These are phyloP conservation scores for Fusarium dimerum DNA, from an alignment of 2,329 filamentous ascomycete species.

Conservation along the genomic window DNA sequence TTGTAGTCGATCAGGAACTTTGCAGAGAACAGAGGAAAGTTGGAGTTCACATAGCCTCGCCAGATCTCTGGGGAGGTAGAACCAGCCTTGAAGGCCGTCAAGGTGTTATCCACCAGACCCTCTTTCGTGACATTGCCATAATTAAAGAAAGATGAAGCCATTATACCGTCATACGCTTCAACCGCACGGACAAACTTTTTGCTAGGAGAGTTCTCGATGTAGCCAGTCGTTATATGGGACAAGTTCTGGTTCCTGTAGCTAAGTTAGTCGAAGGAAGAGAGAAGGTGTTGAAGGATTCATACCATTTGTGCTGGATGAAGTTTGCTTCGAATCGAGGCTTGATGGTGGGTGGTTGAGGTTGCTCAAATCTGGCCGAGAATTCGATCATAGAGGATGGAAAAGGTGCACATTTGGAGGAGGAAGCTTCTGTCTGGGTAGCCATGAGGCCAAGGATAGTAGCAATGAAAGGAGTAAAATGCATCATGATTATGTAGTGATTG, in stretches of 20 bases:
- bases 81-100: constrained; percentile 29
- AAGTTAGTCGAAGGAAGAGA: background rate
- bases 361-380: constrained; percentile 34
- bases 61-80: constrained; percentile 24
- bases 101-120: constrained; percentile 38
- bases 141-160: constrained; percentile 37
- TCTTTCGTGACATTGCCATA: constrained; percentile 36
- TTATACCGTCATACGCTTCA: constrained; percentile 30
- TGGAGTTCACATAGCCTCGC: constrained; percentile 39
- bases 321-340: constrained; percentile 33
- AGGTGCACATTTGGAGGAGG: constrained; percentile 11
- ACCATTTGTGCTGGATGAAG: constrained; percentile 43
- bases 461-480: too few species aligned
- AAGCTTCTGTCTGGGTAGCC: background rate
- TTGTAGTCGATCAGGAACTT: constrained; percentile 29
- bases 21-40: constrained; percentile 36
- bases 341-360: constrained; percentile 35
- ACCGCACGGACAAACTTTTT: constrained; percentile 32
- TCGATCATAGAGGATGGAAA: constrained; percentile 29
- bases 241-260: constrained; percentile 36
- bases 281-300: background rate
- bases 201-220: constrained; percentile 36
- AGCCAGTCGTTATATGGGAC: constrained; percentile 40
- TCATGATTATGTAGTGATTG: too few species aligned
- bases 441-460: too few species aligned